These are phyloP conservation scores for Lactifluus volemus DNA, from an alignment of 768 basidiomycete species.

Conservation along the genomic window DNA sequence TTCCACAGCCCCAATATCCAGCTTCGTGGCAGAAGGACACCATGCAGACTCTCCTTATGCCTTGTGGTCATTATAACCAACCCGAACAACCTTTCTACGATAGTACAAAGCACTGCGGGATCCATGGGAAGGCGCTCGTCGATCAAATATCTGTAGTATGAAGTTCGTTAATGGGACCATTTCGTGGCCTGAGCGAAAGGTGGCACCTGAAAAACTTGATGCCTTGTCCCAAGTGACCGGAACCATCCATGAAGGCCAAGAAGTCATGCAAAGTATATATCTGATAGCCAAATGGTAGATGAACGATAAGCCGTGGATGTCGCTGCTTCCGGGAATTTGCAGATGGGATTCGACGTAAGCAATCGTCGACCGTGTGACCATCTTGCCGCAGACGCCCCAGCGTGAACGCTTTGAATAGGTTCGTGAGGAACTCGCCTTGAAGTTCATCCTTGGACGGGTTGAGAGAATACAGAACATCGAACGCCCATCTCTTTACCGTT, in stretches of 20 bases:
- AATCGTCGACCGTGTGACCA: not conserved
- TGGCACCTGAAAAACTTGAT: conserved; percentile 29
- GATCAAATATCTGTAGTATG: conserved; percentile 36
- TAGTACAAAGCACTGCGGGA: conserved; percentile 40
- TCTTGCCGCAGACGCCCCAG: conserved; percentile 23
- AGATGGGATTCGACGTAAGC: not conserved
- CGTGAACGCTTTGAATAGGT: conserved; percentile 29
- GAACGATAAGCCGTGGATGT: not conserved
- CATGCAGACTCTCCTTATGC: conserved; percentile 30
- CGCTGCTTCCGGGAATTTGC: not conserved
- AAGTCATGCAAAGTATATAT: not conserved
- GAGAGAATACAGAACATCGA: conserved; percentile 31
- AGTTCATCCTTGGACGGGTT: conserved; percentile 18
- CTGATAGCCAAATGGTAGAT: not conserved
- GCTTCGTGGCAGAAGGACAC: conserved; percentile 43
- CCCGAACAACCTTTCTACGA: conserved; percentile 41
- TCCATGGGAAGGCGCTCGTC: conserved; percentile 32
- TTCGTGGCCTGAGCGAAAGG: not conserved
- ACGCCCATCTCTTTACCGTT: conserved; percentile 39
- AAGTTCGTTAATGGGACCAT: not conserved
- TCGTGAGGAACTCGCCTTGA: conserved; percentile 31
- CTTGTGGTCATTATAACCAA: conserved; percentile 32
- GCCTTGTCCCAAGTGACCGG: conserved; percentile 32
- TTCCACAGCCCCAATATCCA: conserved; percentile 33
- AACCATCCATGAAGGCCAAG: conserved; percentile 13